A percentile compares a stretch with the other conserved stretches of the same genome.
Evolutionary conservation across 257 asterid genomes (phyloP).

Genomic region (Fraxinus pennsylvanica): DNA sequence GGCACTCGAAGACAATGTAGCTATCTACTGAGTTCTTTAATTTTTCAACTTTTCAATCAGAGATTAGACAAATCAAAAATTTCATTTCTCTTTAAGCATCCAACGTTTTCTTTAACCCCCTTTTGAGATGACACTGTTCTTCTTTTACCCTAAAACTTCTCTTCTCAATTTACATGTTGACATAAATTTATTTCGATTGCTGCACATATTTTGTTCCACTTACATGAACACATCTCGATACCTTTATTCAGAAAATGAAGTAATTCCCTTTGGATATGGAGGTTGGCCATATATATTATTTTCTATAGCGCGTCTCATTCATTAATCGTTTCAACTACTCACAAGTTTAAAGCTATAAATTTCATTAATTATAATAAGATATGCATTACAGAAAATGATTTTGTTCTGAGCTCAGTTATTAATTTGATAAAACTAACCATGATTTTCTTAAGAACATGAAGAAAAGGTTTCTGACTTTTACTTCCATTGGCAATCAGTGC

Average conservation of each 20-base stretch:
- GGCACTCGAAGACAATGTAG: constrained; percentile 64
- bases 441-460: not conserved
- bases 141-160: constrained; percentile 13
- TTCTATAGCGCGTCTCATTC: not conserved
- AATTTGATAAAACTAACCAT: not conserved
- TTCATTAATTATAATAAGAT: too few relatives aligned
- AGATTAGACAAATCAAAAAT: constrained; percentile 50
- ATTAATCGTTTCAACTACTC: too few relatives aligned
- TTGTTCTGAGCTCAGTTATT: not conserved
- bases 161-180: not conserved
- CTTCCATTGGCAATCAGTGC: not conserved
- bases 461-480: not conserved
- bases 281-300: not conserved
- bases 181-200: constrained; percentile 24
- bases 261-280: not conserved
- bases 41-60: constrained; percentile 7
- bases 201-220: constrained; percentile 23
- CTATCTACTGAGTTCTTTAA: constrained; percentile 38
- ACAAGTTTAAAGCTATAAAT: too few relatives aligned
- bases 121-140: constrained; percentile 47
- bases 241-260: not conserved
- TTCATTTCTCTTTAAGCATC: constrained; percentile 64
- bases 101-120: constrained; percentile 60
- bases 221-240: constrained; percentile 30
- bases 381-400: not conserved